phyloP scores from a whole-genome alignment of 148 eudicot genomes.

The Cornus florida region DNA sequence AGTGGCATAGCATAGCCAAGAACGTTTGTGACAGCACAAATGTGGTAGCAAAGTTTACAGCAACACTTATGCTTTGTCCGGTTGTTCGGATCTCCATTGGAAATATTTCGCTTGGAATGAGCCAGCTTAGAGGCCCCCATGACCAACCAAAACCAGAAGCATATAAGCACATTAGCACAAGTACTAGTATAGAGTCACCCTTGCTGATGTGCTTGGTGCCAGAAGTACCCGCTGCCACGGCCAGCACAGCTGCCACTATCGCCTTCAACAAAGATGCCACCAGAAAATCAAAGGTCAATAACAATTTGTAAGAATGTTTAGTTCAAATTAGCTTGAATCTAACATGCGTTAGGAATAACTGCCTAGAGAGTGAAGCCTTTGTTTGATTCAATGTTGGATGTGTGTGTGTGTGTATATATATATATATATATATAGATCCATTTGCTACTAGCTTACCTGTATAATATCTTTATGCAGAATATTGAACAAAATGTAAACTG shows the following conservation, averaged over 20 bases:
- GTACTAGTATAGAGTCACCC: conserved; percentile 32
- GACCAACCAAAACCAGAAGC: conserved; percentile 74
- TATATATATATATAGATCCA: too few species aligned
- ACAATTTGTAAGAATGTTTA: background rate
- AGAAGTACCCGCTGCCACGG: conserved; percentile 35
- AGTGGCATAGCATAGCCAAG: conserved; percentile 53
- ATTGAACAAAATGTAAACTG: too few species aligned
- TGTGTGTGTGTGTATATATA: too few species aligned
- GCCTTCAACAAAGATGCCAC: conserved; percentile 25
- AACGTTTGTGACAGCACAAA: conserved; percentile 64
- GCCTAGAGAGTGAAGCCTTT: too few species aligned
- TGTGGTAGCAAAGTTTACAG: conserved; percentile 42
- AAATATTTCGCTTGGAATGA: conserved; percentile 62
- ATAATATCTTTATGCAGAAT: too few species aligned
- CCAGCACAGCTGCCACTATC: conserved; percentile 41
- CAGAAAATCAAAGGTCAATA: background rate
- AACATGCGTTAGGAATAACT: too few species aligned
- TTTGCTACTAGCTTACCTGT: too few species aligned
- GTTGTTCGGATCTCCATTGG: conserved; percentile 49
- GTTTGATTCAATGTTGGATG: too few species aligned
- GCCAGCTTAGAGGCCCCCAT: conserved; percentile 64
- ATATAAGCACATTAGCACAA: conserved; percentile 54
- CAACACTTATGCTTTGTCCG: conserved; percentile 55
- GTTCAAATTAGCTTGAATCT: background rate
- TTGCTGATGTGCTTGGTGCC: conserved; percentile 42